Percentiles rank a stretch among this genome's conserved stretches.
phyloP scores from a whole-genome alignment of 1,284 basidiomycete species.

The Naganishia albida region DNA sequence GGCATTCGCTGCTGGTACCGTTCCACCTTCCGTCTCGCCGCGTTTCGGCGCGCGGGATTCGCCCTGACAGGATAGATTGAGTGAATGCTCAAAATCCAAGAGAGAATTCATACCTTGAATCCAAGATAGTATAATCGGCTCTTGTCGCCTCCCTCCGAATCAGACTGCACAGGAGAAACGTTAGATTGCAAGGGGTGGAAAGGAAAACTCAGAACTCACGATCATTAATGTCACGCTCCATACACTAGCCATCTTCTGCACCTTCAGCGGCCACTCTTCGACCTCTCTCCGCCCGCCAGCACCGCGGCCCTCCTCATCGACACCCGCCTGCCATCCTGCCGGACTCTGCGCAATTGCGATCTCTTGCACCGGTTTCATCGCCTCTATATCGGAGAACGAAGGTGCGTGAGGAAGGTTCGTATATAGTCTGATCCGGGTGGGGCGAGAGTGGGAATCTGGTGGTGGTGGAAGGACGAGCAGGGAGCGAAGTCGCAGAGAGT shows the following conservation, averaged over 20 bases:
- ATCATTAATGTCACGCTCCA: slow-evolving; percentile 50
- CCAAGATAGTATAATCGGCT: slow-evolving; percentile 34
- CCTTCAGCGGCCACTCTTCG: slow-evolving; percentile 54
- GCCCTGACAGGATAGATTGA: slow-evolving; percentile 15
- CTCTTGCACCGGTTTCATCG: slow-evolving; percentile 50
- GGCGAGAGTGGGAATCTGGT: slow-evolving; percentile 48
- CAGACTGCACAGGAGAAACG: slow-evolving; percentile 14
- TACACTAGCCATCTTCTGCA: slow-evolving; percentile 53
- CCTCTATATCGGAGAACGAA: slow-evolving; percentile 50
- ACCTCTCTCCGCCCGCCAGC: slow-evolving; percentile 49
- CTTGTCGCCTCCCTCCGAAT: slow-evolving; percentile 34
- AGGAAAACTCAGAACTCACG: slow-evolving; percentile 38
- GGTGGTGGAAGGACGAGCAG: slow-evolving; percentile 49
- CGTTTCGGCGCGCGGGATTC: slow-evolving; percentile 32
- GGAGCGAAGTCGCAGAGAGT: slow-evolving; percentile 49
- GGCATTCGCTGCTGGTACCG: slow-evolving; percentile 46
- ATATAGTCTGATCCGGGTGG: slow-evolving; percentile 46
- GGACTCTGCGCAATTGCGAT: slow-evolving; percentile 45
- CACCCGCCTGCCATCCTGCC: slow-evolving; percentile 27
- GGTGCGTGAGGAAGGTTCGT: slow-evolving; percentile 50
- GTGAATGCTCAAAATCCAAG: background rate
- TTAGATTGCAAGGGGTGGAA: background rate
- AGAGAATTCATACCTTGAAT: slow-evolving; percentile 32
- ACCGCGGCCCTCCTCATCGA: slow-evolving; percentile 38
- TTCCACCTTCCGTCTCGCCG: slow-evolving; percentile 37